These are phyloP conservation scores for Pestalotiopsis sp. DNA, from an alignment of 2,329 filamentous ascomycete genomes.

Conservation along the genomic window DNA sequence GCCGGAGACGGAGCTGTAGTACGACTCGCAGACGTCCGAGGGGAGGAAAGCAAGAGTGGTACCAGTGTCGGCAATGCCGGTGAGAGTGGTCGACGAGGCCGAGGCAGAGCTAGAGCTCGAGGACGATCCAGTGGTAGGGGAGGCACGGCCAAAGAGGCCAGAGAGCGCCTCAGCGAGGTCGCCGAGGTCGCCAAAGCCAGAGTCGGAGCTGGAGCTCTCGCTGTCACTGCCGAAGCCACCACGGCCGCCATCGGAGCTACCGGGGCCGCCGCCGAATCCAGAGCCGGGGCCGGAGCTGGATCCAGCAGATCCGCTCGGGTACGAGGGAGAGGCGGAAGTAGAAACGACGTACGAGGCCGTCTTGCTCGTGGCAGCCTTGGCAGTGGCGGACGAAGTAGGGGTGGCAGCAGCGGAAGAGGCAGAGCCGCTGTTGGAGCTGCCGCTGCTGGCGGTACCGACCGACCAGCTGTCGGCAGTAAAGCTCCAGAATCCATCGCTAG, in stretches of 20 bases:
- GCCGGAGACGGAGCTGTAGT: constrained; percentile 51
- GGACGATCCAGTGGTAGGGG: not conserved
- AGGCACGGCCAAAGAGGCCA: constrained; percentile 1
- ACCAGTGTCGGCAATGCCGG: constrained; percentile 61
- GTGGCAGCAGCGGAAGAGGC: not conserved
- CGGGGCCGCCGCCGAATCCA: not conserved
- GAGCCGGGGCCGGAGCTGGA: constrained; percentile 2
- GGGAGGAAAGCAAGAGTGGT: constrained; percentile 59
- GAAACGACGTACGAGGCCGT: not conserved
- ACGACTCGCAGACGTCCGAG: constrained; percentile 47
- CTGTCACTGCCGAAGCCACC: not conserved
- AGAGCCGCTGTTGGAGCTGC: constrained; percentile 1
- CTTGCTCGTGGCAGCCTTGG: not conserved
- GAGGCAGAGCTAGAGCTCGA: constrained; percentile 5
- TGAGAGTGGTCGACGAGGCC: constrained; percentile 20
- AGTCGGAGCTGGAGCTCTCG: not conserved
- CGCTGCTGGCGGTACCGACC: constrained; percentile 24
- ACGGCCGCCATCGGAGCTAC: not conserved
- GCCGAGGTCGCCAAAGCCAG: not conserved
- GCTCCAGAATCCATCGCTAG: constrained; percentile 34
- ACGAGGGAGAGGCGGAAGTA: not conserved
- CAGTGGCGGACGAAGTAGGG: not conserved
- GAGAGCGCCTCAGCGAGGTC: not conserved
- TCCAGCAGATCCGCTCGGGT: not conserved
- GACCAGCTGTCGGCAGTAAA: constrained; percentile 31